A percentile compares a stretch with the other conserved stretches of the same genome.
These are phyloP conservation scores for Gautieria morchelliformis DNA, from an alignment of 768 basidiomycete genomes.

Conservation along the genomic window DNA sequence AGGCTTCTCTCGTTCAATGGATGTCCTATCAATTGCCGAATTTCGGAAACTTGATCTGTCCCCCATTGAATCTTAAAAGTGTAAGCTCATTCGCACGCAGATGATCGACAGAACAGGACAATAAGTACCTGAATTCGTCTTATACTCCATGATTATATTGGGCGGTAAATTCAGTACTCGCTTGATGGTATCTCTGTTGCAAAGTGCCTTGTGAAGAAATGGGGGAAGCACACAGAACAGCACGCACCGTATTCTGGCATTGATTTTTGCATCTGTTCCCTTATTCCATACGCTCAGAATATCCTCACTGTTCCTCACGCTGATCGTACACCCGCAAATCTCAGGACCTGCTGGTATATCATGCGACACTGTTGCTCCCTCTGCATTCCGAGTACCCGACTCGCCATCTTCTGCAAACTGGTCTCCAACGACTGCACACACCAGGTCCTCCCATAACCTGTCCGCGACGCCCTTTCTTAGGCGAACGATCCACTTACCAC, in stretches of 20 bases:
- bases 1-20: constrained; percentile 1
- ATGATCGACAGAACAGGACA: neutral
- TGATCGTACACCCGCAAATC: constrained; percentile 93
- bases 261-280: constrained; percentile 65
- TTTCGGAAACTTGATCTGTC: constrained; percentile 79
- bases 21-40: constrained; percentile 8
- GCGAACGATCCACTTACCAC: constrained; percentile 94
- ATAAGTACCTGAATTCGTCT: constrained; percentile 74
- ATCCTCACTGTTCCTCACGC: constrained; percentile 88
- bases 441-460: constrained; percentile 83
- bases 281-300: constrained; percentile 92
- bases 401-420: constrained; percentile 57
- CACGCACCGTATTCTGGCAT: constrained; percentile 73
- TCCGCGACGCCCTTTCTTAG: constrained; percentile 86
- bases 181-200: constrained; percentile 66
- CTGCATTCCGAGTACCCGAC: constrained; percentile 3
- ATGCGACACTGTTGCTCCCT: constrained; percentile 25
- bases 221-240: neutral
- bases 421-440: constrained; percentile 82
- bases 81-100: neutral
- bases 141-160: constrained; percentile 86
- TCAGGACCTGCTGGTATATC: constrained; percentile 41
- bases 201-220: constrained; percentile 2
- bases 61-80: constrained; percentile 66
- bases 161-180: constrained; percentile 65